Percentiles rank a stretch among this genome's conserved stretches.
These are phyloP conservation scores for Hepatocystis sp. DNA, from an alignment of 169 alveolate genomes.

Conservation along the genomic window DNA sequence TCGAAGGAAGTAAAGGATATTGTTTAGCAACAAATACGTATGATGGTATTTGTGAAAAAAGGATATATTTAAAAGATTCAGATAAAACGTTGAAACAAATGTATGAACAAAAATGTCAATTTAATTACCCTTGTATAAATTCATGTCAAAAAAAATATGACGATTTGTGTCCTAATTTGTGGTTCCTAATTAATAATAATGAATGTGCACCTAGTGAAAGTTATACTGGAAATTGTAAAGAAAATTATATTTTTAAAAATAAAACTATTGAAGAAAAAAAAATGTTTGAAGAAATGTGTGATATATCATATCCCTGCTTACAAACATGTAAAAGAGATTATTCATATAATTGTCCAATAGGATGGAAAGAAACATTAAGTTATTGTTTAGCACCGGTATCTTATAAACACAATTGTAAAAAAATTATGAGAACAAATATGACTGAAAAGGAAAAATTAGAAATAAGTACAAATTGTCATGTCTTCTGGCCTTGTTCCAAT, in stretches of 20 bases:
- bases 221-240: conserved; percentile 69
- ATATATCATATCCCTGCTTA: conserved; percentile 70
- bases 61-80: conserved; percentile 39
- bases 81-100: conserved; percentile 57
- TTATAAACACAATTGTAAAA: conserved; percentile 45
- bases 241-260: conserved; percentile 56
- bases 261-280: conserved; percentile 64
- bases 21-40: conserved; percentile 60
- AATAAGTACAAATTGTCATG: conserved; percentile 57
- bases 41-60: conserved; percentile 47
- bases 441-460: conserved; percentile 48
- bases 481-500: conserved; percentile 75
- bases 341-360: conserved; percentile 72
- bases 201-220: conserved; percentile 72
- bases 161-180: conserved; percentile 57
- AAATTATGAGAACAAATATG: conserved; percentile 51
- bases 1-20: conserved; percentile 67
- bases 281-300: conserved; percentile 55
- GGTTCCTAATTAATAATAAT: conserved; percentile 37
- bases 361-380: conserved; percentile 70
- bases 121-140: conserved; percentile 64
- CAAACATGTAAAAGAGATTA: conserved; percentile 59
- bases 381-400: conserved; percentile 61
- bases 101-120: conserved; percentile 73
- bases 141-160: conserved; percentile 69